These are phyloP conservation scores for Echinosophora koreensis DNA, from an alignment of 306 rosid genomes.

Conservation along the genomic window DNA sequence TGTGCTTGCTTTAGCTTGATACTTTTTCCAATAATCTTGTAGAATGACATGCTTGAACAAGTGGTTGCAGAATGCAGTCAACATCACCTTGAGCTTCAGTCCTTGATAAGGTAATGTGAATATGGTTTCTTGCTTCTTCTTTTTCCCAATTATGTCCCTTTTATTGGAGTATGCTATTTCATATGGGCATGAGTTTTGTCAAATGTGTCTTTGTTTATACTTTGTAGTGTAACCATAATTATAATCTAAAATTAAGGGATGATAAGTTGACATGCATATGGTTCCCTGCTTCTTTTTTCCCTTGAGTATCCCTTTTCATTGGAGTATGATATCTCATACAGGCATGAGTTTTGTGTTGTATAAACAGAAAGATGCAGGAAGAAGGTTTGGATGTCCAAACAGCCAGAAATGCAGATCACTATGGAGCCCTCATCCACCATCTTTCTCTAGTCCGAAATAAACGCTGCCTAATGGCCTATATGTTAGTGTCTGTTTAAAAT, in stretches of 20 bases:
- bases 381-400: conserved; percentile 85
- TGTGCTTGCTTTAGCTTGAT: conserved; percentile 38
- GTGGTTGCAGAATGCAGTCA: conserved; percentile 58
- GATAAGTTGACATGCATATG: conserved; percentile 48
- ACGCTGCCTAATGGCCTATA: conserved; percentile 84
- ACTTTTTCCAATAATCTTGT: conserved; percentile 40
- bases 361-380: conserved; percentile 82
- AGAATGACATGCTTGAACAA: conserved; percentile 58
- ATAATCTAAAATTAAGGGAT: not conserved
- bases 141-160: conserved; percentile 1
- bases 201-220: not conserved
- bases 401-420: conserved; percentile 83
- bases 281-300: not conserved
- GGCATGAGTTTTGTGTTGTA: conserved; percentile 24
- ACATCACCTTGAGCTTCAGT: conserved; percentile 59
- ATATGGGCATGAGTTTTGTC: not conserved
- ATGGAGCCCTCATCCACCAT: conserved; percentile 88
- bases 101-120: conserved; percentile 55
- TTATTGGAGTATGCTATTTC: conserved; percentile 2
- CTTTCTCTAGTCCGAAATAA: conserved; percentile 88
- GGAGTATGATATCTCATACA: not conserved
- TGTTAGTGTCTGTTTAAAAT: conserved; percentile 56
- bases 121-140: not conserved
- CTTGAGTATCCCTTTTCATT: not conserved
- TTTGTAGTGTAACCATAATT: conserved; percentile 8